Base-by-base conservation (phyloP, 768 basidiomycete genomes). In the Porpolomopsis calyptriformis region DNA sequence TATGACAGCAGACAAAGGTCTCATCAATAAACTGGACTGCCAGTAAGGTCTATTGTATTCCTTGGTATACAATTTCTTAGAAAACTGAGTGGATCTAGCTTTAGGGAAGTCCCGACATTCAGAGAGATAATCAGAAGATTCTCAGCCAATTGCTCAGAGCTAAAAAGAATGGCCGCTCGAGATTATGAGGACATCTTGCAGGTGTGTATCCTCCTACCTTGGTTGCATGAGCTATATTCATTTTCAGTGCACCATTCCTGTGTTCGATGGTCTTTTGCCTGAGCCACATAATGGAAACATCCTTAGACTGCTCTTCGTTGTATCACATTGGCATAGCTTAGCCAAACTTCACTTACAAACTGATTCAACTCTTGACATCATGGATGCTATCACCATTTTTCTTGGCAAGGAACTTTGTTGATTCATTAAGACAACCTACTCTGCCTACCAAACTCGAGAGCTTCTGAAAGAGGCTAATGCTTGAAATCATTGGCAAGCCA, bases 111-210 rank as follows among this genome's bases (percentile, higher is more conserved):
- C 25, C 43, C 16, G 43, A 50, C 27, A 9, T 51, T 51, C 25
- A 25, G 50, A 33, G 47, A 38, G 7, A 45, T 40, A 4, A 60
- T 60, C 38, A 50, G 55, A 2, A 16, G 22, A 19, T 59, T 60
- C 43, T 36, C 48, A 3, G 41, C 16, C 5, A 59, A 59, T 43
- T 36, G 36, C 1, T 56, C 53, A 1, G 51, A 53, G 16, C 52
- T 57, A 56, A 60, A 58, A 35, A 51, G 56, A 24, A 37, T 60
- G 43, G 54, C 55, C 2, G 57, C 59, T 2, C 26, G 54, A 5
- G 54, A 58, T 34, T 60, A 49, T 31, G 55, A 60, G 41, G 56
- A 60, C 29, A 20, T 58, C 1, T 46, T 60, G 4, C 56, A 57
- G 48, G 54, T 53, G 11, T 18, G 35, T 26, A 11, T 43, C 12